Conservation (phyloP, 148 eudicot genomes). For the Gaultheria prostrata region DNA sequence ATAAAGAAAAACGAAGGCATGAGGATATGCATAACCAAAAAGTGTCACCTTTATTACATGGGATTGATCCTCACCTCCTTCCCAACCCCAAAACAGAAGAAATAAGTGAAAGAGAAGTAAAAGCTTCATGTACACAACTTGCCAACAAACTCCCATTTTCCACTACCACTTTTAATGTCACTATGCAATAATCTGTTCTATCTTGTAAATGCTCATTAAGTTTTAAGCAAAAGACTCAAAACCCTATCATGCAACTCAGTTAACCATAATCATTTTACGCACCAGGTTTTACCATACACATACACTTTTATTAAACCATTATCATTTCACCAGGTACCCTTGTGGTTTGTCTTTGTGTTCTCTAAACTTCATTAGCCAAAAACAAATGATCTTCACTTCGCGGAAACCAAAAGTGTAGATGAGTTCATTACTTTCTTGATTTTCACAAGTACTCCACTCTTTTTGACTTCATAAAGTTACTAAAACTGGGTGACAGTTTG, state of each 20-base stretch:
- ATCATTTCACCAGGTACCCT: background rate
- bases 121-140: background rate
- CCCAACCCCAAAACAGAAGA: background rate
- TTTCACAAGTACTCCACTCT: background rate
- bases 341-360: background rate
- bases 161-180: background rate
- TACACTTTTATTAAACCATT: background rate
- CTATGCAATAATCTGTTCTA: background rate
- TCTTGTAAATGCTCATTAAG: background rate
- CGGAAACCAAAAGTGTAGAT: background rate
- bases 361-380: background rate
- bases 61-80: background rate
- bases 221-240: too few species aligned
- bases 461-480: background rate
- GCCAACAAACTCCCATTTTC: background rate
- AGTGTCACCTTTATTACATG: background rate
- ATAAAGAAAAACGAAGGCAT: background rate
- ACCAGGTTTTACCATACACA: too few species aligned
- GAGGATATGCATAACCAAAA: background rate
- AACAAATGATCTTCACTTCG: background rate
- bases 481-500: background rate
- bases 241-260: too few species aligned
- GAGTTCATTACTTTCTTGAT: background rate
- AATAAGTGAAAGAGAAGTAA: background rate
- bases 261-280: too few species aligned